phyloP scores from a whole-genome alignment of 345 rosid genomes.

The Ricinus communis region DNA sequence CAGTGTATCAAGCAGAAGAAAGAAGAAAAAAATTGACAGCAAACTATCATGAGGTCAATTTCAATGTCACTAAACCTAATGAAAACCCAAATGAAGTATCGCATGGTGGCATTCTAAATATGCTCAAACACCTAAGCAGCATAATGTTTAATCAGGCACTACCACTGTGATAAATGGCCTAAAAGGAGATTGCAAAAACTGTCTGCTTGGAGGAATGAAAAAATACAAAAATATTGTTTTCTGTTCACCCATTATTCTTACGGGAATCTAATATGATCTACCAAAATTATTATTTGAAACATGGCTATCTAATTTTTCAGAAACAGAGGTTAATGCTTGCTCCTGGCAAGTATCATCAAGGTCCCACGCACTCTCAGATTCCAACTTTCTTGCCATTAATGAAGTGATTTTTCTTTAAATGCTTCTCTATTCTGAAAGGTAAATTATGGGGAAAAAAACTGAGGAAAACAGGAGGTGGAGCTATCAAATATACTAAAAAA shows the following conservation, averaged over 20 bases:
- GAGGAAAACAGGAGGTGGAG: not conserved
- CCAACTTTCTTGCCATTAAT: not conserved
- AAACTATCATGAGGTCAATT: not conserved
- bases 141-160: not conserved
- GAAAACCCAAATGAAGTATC: not conserved
- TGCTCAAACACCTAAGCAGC: not conserved
- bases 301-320: too few relatives aligned
- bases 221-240: not conserved
- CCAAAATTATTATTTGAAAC: not conserved
- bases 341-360: not conserved
- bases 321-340: conserved; percentile 7
- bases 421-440: not conserved
- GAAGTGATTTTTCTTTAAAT: not conserved
- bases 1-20: too few relatives aligned
- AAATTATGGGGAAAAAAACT: not conserved
- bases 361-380: not conserved
- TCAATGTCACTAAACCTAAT: not conserved
- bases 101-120: not conserved
- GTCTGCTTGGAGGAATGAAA: too few relatives aligned
- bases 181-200: not conserved
- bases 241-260: not conserved
- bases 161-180: not conserved
- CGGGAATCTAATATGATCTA: not conserved
- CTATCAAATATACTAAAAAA: not conserved
- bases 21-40: too few relatives aligned